Conservation (phyloP, 176 grass and related monocot genomes). For the Carex cristatella region DNA sequence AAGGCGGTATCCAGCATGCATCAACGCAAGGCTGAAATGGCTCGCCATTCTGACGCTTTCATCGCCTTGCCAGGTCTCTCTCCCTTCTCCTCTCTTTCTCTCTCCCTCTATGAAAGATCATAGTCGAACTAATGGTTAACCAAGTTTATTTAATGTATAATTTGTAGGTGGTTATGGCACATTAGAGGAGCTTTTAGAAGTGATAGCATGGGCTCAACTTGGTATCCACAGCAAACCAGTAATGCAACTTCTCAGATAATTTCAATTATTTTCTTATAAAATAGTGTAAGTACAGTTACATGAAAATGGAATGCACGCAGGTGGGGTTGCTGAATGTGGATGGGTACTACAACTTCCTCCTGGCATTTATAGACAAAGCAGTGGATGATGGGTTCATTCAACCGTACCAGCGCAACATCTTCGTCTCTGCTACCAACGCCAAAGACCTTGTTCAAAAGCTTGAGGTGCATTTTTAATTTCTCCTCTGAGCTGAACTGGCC, state of each 20-base stretch:
- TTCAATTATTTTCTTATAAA: background rate
- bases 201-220: slow-evolving; percentile 91
- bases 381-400: slow-evolving; percentile 95
- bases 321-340: slow-evolving; percentile 95
- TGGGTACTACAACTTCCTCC: slow-evolving; percentile 83
- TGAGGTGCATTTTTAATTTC: slow-evolving; percentile 33
- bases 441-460: slow-evolving; percentile 76
- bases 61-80: slow-evolving; percentile 64
- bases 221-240: slow-evolving; percentile 97
- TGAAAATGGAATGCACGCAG: slow-evolving; percentile 22
- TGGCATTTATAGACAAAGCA: slow-evolving; percentile 95
- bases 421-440: slow-evolving; percentile 66
- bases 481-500: background rate
- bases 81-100: background rate
- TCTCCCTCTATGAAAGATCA: background rate
- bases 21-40: slow-evolving; percentile 97
- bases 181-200: slow-evolving; percentile 89
- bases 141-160: background rate
- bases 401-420: slow-evolving; percentile 73
- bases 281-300: background rate
- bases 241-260: background rate
- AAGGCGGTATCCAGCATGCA: slow-evolving; percentile 75
- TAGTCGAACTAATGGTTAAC: background rate
- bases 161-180: slow-evolving; percentile 82
- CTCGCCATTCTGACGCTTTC: slow-evolving; percentile 80